A percentile compares a stretch with the other conserved stretches of the same genome.
phyloP scores from a whole-genome alignment of 1,139 yeast species.

The Magnusiomyces suaveolens region DNA sequence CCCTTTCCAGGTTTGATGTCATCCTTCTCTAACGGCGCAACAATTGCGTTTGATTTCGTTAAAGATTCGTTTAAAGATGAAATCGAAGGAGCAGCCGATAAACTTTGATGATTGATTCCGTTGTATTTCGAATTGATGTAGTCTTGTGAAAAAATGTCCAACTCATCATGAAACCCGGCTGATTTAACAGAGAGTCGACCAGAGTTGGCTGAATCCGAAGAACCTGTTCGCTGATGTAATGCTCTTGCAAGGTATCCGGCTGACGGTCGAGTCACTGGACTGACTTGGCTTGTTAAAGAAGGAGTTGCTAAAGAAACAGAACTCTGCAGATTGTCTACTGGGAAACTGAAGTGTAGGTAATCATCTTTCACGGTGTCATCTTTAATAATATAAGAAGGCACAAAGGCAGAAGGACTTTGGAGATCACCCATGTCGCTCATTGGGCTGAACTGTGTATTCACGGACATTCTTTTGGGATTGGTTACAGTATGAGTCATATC shows the following conservation, averaged over 20 bases:
- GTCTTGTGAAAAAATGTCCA: not conserved
- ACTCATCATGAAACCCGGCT: conserved; percentile 1
- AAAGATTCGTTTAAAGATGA: not conserved
- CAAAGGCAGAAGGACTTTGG: conserved; percentile 7
- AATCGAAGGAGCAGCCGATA: not conserved
- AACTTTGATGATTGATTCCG: not conserved
- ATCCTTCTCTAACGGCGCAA: conserved; percentile 2
- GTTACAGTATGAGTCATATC: conserved; percentile 1
- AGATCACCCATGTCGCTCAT: conserved; percentile 4
- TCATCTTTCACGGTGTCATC: conserved; percentile 9
- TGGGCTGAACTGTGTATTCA: conserved; percentile 3
- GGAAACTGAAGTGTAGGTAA: conserved; percentile 16
- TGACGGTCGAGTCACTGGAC: conserved; percentile 17
- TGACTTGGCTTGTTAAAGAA: conserved; percentile 15
- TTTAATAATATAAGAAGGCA: not conserved
- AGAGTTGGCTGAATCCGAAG: conserved; percentile 12
- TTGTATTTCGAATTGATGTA: conserved; percentile 7
- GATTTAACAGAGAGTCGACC: not conserved
- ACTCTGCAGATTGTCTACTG: conserved; percentile 27
- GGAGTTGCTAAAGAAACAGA: conserved; percentile 26
- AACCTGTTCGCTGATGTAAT: conserved; percentile 14
- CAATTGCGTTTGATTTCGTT: not conserved
- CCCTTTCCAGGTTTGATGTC: conserved; percentile 8
- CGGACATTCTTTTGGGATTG: conserved; percentile 1
- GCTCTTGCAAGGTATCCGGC: conserved; percentile 21